These are phyloP conservation scores for Recurvomyces mirabilis DNA, from an alignment of 495 filamentous ascomycete species.

Conservation along the genomic window DNA sequence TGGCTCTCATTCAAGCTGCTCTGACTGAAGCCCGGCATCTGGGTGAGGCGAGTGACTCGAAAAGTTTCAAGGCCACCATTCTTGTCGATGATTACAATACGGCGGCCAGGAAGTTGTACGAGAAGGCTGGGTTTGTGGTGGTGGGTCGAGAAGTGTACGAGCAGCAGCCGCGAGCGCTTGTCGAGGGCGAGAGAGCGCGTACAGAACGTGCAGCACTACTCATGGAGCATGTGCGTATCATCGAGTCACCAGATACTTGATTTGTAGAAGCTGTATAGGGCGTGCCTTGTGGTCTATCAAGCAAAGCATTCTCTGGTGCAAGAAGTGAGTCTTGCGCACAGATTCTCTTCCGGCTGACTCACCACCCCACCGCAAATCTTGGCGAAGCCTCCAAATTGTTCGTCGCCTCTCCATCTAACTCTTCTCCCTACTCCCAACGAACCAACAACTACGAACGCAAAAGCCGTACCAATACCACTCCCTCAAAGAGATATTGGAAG, in stretches of 20 bases:
- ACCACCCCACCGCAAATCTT: conserved; percentile 3
- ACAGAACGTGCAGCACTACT: conserved; percentile 1
- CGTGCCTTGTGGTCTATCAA: no score
- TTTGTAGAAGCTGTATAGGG: no score
- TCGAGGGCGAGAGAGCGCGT: not conserved
- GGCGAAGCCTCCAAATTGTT: not conserved
- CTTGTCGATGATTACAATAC: conserved; percentile 33
- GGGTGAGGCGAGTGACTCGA: conserved; percentile 21
- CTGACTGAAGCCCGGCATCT: conserved; percentile 25
- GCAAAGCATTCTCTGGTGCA: no score
- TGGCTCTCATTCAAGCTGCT: conserved; percentile 31
- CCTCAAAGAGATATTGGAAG: conserved; percentile 21
- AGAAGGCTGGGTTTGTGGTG: conserved; percentile 36
- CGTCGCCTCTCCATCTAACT: not conserved
- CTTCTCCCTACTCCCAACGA: not conserved
- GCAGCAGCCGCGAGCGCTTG: conserved; percentile 1
- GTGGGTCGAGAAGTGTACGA: conserved; percentile 19
- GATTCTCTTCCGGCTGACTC: no score
- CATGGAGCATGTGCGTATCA: conserved; percentile 8
- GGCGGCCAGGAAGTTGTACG: conserved; percentile 35
- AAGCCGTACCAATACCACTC: conserved; percentile 24
- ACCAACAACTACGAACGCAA: conserved; percentile 11
- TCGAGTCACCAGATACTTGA: no score
- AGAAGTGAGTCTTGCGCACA: no score
- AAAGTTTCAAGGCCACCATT: conserved; percentile 19